Evolutionary conservation across 1,139 yeast genomes (phyloP), one percentile per base, ranked within the genome.

Genomic region (Candida labiduridarum): DNA sequence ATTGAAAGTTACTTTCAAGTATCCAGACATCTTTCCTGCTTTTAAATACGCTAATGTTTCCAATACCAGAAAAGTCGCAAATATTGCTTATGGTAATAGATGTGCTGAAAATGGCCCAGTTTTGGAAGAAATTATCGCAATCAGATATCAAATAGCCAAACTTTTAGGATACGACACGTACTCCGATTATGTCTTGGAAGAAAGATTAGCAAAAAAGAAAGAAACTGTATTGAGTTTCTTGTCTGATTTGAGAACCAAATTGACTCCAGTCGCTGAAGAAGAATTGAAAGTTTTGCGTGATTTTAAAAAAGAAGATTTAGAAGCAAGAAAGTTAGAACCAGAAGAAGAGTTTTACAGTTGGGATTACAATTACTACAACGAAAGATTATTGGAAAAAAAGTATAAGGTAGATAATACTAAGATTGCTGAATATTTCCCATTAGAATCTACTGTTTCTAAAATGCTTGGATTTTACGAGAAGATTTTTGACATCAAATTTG

Each of bases 21-120:
- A 87, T 61, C 94, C 96, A 4, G 96, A 89, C 62, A 69, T 86
- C 48, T 71, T 85, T 56, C 96, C 96, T 0, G 85, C 85, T n/a
- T 69, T 87, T 65, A 85, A 86, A 64, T 81, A 83, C 64, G 92
- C 95, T 43, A 73, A 77, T 51, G 70, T 71, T 54, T 79, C 83
- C 40, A 79, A 78, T 14, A 87, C 95, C 2, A 79, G 96, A 66
- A 84, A 82, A 63, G 62, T 65, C 18, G 89, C 90, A 0, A 85
- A 75, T 59, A 60, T 80, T 43, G 91, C 86, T 12, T 85, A 84
- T 64, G 89, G 85, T 64, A 80, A 82, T 62, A 84, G 87, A 61
- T 82, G 79, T 48, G 77, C 84, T 15, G 77, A 74, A 56, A 89
- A 89, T 67, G 87, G 81, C 19, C 78, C 72, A 1, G 64, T 89